Evolutionary conservation across 306 rosid species (phyloP).

Genomic region (Quercus engelmannii): DNA sequence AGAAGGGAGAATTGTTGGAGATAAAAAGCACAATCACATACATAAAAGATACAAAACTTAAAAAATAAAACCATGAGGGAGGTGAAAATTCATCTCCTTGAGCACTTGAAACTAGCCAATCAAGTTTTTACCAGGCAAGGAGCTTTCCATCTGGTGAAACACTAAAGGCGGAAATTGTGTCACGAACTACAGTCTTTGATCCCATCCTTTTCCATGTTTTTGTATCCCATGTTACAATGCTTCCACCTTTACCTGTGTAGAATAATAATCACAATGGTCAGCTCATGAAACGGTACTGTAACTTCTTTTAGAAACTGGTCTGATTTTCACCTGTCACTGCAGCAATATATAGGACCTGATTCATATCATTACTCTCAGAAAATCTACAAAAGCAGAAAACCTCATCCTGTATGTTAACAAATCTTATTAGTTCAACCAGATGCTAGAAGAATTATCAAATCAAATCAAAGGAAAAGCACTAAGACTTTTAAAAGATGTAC

Average conservation of each 20-base stretch:
- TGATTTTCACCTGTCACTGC: conserved; percentile 50
- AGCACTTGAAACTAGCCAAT: conserved; percentile 7
- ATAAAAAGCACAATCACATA: neutral
- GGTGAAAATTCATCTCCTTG: neutral
- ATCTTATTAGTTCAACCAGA: conserved; percentile 15
- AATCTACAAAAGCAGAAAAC: conserved; percentile 70
- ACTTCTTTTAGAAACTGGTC: neutral
- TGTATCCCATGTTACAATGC: conserved; percentile 77
- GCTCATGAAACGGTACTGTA: conserved; percentile 8
- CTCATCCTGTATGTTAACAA: conserved; percentile 61
- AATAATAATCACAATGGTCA: conserved; percentile 20
- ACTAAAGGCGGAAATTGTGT: conserved; percentile 61
- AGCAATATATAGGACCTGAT: conserved; percentile 58
- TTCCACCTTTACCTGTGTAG: conserved; percentile 61
- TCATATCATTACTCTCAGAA: conserved; percentile 46
- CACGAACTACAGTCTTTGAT: conserved; percentile 60
- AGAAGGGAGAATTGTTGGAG: neutral
- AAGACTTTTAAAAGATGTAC: neutral
- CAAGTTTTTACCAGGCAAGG: conserved; percentile 70
- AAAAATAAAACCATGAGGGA: neutral
- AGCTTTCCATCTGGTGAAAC: conserved; percentile 83
- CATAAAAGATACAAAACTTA: neutral
- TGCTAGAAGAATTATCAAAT: neutral
- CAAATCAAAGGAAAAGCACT: neutral
- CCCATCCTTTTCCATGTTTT: conserved; percentile 69